phyloP scores from a whole-genome alignment of 2,329 filamentous ascomycete species.

The Hymenoscyphus fraxineus region DNA sequence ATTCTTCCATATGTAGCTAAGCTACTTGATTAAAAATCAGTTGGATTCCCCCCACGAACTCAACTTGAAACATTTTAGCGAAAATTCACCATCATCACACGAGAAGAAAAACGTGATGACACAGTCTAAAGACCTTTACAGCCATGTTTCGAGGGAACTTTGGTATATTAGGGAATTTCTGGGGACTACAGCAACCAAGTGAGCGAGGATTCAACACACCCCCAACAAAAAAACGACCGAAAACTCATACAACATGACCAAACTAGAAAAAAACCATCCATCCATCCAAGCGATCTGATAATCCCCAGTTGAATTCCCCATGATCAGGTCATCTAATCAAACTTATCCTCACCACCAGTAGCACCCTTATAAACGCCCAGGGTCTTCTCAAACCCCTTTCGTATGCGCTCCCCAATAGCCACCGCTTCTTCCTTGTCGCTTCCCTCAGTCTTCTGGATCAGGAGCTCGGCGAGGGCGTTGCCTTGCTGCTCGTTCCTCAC shows the following conservation, averaged over 20 bases:
- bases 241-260: not conserved
- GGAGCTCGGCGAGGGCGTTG: not conserved
- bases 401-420: not conserved
- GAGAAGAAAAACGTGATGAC: too few species aligned
- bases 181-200: not conserved
- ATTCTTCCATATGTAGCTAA: not conserved
- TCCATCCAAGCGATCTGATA: not conserved
- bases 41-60: too few species aligned
- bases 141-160: not conserved
- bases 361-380: constrained; percentile 22
- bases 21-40: too few species aligned
- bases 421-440: not conserved
- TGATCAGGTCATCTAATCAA: constrained; percentile 25
- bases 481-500: not conserved
- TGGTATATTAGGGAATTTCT: not conserved
- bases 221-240: not conserved
- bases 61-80: too few species aligned
- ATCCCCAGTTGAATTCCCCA: not conserved
- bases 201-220: not conserved
- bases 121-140: too few species aligned
- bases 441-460: not conserved
- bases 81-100: too few species aligned
- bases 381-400: constrained; percentile 8
- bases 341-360: constrained; percentile 25
- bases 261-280: not conserved